Evolutionary conservation across 495 filamentous ascomycete genomes (phyloP).

Genomic region (Hypoxylon rickii): DNA sequence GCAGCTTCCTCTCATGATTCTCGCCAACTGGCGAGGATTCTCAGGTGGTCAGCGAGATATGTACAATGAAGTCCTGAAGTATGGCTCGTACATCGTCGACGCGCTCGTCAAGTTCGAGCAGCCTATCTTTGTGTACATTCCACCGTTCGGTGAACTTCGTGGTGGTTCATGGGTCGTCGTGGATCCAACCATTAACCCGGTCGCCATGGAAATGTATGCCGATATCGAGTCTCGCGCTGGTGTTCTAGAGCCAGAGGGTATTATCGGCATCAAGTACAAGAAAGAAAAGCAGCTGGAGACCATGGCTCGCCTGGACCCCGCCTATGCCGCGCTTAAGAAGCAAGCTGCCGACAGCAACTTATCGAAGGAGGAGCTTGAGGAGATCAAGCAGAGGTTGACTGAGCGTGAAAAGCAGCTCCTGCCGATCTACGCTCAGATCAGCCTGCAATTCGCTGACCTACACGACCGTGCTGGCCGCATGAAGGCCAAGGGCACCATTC

Average conservation of each 20-base stretch:
- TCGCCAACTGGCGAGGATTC: slow-evolving; percentile 99
- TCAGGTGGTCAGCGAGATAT: slow-evolving; percentile 98
- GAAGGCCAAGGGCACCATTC: slow-evolving; percentile 95
- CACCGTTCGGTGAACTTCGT: slow-evolving; percentile 93
- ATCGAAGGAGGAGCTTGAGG: slow-evolving; percentile 70
- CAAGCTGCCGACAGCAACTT: slow-evolving; percentile 69
- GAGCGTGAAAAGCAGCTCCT: slow-evolving; percentile 86
- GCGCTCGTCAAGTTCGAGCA: slow-evolving; percentile 98
- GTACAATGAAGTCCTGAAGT: slow-evolving; percentile 99
- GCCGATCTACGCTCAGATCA: slow-evolving; percentile 91
- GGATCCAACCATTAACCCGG: slow-evolving; percentile 95
- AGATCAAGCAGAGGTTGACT: slow-evolving; percentile 84
- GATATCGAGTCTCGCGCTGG: slow-evolving; percentile 94
- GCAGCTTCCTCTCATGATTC: slow-evolving; percentile 97
- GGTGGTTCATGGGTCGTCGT: slow-evolving; percentile 99
- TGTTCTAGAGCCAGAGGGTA: slow-evolving; percentile 97
- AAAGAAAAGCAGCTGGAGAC: slow-evolving; percentile 97
- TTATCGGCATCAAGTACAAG: slow-evolving; percentile 96
- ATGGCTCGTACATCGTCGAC: slow-evolving; percentile 98
- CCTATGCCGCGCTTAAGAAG: slow-evolving; percentile 82
- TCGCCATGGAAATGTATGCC: slow-evolving; percentile 99
- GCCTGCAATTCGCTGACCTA: slow-evolving; percentile 92
- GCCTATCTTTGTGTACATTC: slow-evolving; percentile 98
- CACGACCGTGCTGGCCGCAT: slow-evolving; percentile 97
- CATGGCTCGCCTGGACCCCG: slow-evolving; percentile 90